Conservation (phyloP, 805 yeast species). For the Candida takata region DNA sequence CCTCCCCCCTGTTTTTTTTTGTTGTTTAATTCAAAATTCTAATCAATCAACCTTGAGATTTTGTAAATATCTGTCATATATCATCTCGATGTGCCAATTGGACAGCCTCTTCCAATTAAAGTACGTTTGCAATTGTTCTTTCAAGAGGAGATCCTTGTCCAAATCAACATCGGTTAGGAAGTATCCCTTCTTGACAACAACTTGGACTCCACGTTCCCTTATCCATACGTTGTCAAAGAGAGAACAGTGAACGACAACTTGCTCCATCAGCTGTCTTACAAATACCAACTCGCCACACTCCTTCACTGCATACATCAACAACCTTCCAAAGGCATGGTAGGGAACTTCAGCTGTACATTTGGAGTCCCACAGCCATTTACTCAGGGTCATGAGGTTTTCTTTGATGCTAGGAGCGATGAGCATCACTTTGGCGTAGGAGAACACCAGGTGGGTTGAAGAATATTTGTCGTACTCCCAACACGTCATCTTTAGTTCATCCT, state of each 20-base stretch:
- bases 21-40: too few relatives aligned
- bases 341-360: slow-evolving; percentile 17
- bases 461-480: slow-evolving; percentile 12
- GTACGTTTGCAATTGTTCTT: slow-evolving; percentile 11
- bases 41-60: slow-evolving; percentile 2
- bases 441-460: slow-evolving; percentile 1
- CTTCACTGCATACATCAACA: slow-evolving; percentile 10
- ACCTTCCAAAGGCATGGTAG: slow-evolving; percentile 13
- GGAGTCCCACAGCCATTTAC: slow-evolving; percentile 19
- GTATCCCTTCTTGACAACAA: slow-evolving; percentile 12
- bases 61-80: slow-evolving; percentile 12
- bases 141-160: slow-evolving; percentile 8
- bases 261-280: slow-evolving; percentile 14
- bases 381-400: slow-evolving; percentile 8
- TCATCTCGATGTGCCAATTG: slow-evolving; percentile 17
- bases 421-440: slow-evolving; percentile 1
- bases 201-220: slow-evolving; percentile 8
- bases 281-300: slow-evolving; percentile 12
- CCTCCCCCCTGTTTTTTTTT: too few relatives aligned
- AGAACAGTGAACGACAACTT: slow-evolving; percentile 16
- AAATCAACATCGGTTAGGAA: slow-evolving; percentile 9
- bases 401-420: slow-evolving; percentile 7
- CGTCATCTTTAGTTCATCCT: slow-evolving; percentile 4
- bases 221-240: slow-evolving; percentile 14
- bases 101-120: slow-evolving; percentile 18